Conservation (phyloP, 192 early-diverging fungal species). For the Endogone sp. region DNA sequence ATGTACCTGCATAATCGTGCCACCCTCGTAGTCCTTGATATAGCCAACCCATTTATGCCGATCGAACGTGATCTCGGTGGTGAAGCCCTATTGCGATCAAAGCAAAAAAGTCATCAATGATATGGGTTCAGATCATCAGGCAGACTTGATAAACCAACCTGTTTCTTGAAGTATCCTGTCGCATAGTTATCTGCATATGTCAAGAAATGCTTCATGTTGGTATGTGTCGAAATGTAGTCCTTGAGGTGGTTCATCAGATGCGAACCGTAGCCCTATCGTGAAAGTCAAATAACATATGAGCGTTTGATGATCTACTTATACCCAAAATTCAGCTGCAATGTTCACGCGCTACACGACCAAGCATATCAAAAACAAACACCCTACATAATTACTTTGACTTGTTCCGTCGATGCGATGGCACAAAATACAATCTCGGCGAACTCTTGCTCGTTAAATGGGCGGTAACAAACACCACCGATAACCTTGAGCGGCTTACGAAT, state of each 20-base stretch:
- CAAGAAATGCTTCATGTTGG: conserved; percentile 81
- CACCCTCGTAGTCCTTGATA: conserved; percentile 99
- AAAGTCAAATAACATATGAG: no score
- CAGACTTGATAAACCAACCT: conserved; percentile 43
- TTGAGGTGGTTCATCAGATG: conserved; percentile 95
- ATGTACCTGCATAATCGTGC: conserved; percentile 88
- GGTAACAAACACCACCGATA: conserved; percentile 92
- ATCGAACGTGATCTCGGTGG: conserved; percentile 94
- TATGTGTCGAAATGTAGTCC: conserved; percentile 77
- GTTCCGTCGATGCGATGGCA: conserved; percentile 85
- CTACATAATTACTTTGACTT: conserved; percentile 82
- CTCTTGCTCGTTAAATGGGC: conserved; percentile 80
- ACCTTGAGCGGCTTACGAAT: conserved; percentile 66
- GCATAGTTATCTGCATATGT: conserved; percentile 99
- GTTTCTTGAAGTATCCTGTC: conserved; percentile 98
- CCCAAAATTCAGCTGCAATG: no score
- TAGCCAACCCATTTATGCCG: conserved; percentile 94
- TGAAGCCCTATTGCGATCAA: conserved; percentile 70
- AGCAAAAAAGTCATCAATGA: no score
- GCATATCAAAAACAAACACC: not conserved
- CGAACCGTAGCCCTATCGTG: conserved; percentile 88
- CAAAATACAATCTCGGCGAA: conserved; percentile 99
- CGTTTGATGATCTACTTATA: no score
- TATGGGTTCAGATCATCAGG: no score
- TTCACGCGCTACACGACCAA: no score